Base-by-base conservation (phyloP, 2,329 filamentous ascomycete genomes). In the Fusarium liriodendri region DNA sequence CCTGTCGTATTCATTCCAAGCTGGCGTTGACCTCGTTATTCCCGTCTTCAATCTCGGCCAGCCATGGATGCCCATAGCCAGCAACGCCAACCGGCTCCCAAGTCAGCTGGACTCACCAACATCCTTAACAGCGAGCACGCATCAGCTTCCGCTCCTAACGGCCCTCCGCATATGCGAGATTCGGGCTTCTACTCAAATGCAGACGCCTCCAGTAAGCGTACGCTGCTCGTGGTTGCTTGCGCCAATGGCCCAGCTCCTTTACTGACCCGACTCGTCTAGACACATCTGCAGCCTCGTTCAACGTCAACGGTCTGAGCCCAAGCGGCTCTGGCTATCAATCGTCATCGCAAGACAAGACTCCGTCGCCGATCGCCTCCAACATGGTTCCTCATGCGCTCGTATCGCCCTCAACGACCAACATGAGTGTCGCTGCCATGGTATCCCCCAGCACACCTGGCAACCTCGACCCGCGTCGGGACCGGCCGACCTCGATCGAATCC, bases 401-500 rank as follows among this genome's bases (percentile, higher is more conserved):
- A 38, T 91, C 90, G 9, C 89, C 90, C 7, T 80, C 85, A 1
- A 85, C 87, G 16, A 87, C 87, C 75, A 88, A 89, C 78, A 92
- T 92, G 90, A 92, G 89, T 68, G 89, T 92, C 45, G 89, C 90
- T 22, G 90, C 90, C 20, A 91, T 92, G 83, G 89, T 92, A 13
- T 92, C 90, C 20, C 90, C 90, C 7, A 89, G 89, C 1, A 86
- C 87, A 1, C 84, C 88, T 6, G 83, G 82, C 6, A 83, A 80
- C 73, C 78, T 72, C 22, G 77, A 83, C 18, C 83, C 85, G 27
- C 86, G 87, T 58, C 85, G 85, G 72, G 84, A 85, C 66, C 80
- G 83, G 52, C 80, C 84, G 55, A 84, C 78, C 60, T 83, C 79
- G 40, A 80, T 82, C 67, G 82, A 85, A 54, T 80, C 79, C 13